Base-by-base conservation (phyloP, 1,284 basidiomycete species). In the Microbotryum saponariae region DNA sequence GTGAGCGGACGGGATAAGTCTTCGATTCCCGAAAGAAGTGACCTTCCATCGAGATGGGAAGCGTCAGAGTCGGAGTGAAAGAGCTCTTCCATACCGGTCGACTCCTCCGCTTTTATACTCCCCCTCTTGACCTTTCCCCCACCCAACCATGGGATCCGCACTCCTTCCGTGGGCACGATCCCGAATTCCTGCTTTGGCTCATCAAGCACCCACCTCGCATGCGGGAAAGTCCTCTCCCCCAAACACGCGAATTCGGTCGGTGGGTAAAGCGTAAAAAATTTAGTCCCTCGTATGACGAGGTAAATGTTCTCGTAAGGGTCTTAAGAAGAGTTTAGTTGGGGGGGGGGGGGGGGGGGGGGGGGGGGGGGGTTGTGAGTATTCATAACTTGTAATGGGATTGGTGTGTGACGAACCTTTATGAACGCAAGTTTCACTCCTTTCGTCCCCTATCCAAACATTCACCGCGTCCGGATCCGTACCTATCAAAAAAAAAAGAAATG, bases 251-350 rank as follows among this genome's bases (percentile, higher is more conserved):
- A 85, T 71, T 92, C 91, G 10, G 86, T 86, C 2, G 91, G 91
- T 1, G 91, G 87, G 27, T 92, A 76, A 16, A 96, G 79, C 0
- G 85, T 87, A 71, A 96, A 94, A 37, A 85, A 84, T 72, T 94
- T 96, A 48, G 80, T 77, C 5, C 91, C 91, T 58, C 87, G 82
- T 56, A 92, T 77, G 31, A 96, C 89, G 12, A 85, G 82, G 74
- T 94, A 94, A 56, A 94, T 82, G 73, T 94, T 96, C 76, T 94
- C 91, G 71, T 92, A 94, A 2, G 88, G 89, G 75, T 91, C 89
- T 89, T 69, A 8, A 6, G 6, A 9, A 42, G 12, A 6, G 7
- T 31, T 7, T 31, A 5, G 6, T 27, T 27, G 27, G 6, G 27
- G 31, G 3, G 25, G 4, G 25, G 25, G 0, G 25, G 25, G 25